A percentile compares a stretch with the other conserved stretches of the same genome.
Conservation (phyloP, 2,329 filamentous ascomycete species). For the Sclerotinia sclerotiorum region DNA sequence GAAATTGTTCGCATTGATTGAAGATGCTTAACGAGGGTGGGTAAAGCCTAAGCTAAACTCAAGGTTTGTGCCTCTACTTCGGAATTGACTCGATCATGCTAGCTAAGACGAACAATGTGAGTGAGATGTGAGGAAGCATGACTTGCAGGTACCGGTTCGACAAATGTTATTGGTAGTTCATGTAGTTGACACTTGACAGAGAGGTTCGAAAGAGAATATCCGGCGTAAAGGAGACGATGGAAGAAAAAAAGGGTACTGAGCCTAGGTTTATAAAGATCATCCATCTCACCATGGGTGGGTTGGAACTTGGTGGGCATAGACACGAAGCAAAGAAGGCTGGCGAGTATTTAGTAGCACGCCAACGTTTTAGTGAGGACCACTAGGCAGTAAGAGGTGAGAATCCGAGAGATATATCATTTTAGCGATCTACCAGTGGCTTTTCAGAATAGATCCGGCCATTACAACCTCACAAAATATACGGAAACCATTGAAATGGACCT, state of each 20-base stretch:
- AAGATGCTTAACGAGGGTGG: background rate
- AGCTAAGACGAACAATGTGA: background rate
- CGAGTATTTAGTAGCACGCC: background rate
- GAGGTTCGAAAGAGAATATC: background rate
- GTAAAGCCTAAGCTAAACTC: background rate
- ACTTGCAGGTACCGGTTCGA: background rate
- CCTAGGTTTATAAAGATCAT: background rate
- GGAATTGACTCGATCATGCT: background rate
- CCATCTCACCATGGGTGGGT: background rate
- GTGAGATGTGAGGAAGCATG: background rate
- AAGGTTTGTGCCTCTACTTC: background rate
- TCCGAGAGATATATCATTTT: too few species aligned
- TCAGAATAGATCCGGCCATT: slow-evolving; percentile 10
- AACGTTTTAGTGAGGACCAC: background rate
- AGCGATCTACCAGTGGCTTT: background rate
- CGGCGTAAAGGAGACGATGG: background rate
- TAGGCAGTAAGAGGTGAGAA: too few species aligned
- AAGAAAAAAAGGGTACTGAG: background rate
- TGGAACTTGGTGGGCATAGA: too few species aligned
- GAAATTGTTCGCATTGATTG: background rate
- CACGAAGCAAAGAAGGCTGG: background rate
- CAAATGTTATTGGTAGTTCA: background rate
- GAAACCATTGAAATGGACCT: background rate
- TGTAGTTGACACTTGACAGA: too few species aligned
- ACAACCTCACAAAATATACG: background rate